phyloP scores from a whole-genome alignment of 345 rosid species.

The Sisymbrium altissimum region DNA sequence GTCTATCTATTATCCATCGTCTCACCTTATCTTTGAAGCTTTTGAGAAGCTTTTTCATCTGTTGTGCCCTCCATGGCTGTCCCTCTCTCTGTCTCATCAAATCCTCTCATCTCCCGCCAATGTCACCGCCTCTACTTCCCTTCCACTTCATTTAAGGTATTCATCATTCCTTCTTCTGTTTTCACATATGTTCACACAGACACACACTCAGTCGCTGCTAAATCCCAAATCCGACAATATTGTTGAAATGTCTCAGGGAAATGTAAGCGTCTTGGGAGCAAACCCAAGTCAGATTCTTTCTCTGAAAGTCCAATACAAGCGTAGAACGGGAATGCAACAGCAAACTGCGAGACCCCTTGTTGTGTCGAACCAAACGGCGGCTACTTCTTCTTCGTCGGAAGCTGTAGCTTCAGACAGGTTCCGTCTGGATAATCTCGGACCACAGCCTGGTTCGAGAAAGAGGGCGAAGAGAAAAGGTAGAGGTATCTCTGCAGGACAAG shows the following conservation, averaged over 20 bases:
- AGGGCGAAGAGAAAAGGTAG: constrained; percentile 87
- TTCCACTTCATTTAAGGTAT: constrained; percentile 37
- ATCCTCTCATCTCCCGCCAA: constrained; percentile 23
- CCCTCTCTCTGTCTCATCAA: constrained; percentile 36
- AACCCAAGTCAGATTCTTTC: constrained; percentile 29
- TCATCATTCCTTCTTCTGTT: not conserved
- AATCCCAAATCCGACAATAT: not conserved
- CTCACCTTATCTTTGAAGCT: constrained; percentile 28
- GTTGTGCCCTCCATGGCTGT: constrained; percentile 37
- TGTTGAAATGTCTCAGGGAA: constrained; percentile 36
- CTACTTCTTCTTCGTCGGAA: not conserved
- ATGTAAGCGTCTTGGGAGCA: constrained; percentile 29
- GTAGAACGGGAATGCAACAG: constrained; percentile 12
- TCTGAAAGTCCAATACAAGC: constrained; percentile 25
- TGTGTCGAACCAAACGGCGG: constrained; percentile 38
- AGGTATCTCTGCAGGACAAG: constrained; percentile 89
- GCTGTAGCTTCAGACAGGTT: constrained; percentile 41
- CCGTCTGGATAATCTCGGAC: constrained; percentile 77
- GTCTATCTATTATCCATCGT: not conserved
- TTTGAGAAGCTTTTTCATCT: not conserved
- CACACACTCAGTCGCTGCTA: not conserved
- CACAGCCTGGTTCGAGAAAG: constrained; percentile 93
- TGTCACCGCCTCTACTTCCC: constrained; percentile 14
- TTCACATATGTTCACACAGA: not conserved
- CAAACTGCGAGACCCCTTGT: constrained; percentile 21